Conservation (phyloP, 306 rosid genomes). For the Sphenostylis stenocarpa region DNA sequence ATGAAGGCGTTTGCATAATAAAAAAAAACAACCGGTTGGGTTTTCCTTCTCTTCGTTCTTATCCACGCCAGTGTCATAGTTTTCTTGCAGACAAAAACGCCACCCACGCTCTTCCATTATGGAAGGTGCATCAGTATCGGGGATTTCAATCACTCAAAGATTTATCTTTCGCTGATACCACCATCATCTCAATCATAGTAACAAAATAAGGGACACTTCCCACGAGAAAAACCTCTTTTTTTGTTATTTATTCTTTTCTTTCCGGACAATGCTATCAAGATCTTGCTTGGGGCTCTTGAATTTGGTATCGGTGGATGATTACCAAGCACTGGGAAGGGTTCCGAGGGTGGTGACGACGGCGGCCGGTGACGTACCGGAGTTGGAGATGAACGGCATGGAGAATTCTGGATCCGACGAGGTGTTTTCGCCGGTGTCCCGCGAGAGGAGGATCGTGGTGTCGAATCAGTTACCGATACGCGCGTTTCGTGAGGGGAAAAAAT, state of each 20-base stretch:
- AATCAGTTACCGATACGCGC: slow-evolving; percentile 64
- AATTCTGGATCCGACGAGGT: slow-evolving; percentile 18
- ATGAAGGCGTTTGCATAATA: background rate
- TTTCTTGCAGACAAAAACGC: slow-evolving; percentile 20
- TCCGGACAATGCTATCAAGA: slow-evolving; percentile 54
- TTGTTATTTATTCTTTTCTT: background rate
- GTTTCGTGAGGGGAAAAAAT: slow-evolving; percentile 26
- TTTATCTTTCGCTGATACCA: slow-evolving; percentile 42
- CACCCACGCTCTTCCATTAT: slow-evolving; percentile 19
- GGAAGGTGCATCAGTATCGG: slow-evolving; percentile 42
- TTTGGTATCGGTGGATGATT: slow-evolving; percentile 54
- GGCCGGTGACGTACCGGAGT: slow-evolving; percentile 30
- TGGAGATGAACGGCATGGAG: background rate
- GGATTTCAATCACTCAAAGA: slow-evolving; percentile 32
- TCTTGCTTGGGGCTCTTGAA: slow-evolving; percentile 56
- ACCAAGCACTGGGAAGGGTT: slow-evolving; percentile 34
- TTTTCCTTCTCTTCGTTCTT: slow-evolving; percentile 39
- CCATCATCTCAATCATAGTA: background rate
- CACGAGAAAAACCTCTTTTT: background rate
- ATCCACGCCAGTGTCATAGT: slow-evolving; percentile 41
- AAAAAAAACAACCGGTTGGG: slow-evolving; percentile 23
- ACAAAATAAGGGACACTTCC: background rate
- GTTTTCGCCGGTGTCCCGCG: slow-evolving; percentile 26
- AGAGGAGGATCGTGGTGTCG: slow-evolving; percentile 58
- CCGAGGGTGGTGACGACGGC: slow-evolving; percentile 27